Conservation (phyloP, 345 rosid genomes). For the Camelina hispida region DNA sequence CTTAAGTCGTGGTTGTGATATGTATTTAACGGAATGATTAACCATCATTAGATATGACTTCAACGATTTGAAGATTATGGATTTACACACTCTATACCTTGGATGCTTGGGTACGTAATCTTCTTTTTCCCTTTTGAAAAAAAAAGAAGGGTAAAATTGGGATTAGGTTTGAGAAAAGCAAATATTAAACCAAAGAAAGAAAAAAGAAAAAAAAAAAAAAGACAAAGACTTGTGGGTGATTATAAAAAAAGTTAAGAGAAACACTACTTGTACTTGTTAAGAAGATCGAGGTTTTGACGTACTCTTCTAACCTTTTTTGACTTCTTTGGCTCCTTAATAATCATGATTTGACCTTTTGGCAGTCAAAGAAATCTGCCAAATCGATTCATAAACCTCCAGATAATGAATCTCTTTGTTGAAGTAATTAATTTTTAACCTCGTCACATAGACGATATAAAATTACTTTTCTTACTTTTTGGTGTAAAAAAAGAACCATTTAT, state of each 20-base stretch:
- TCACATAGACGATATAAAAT: neutral
- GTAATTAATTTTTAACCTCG: neutral
- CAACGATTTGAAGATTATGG: constrained; percentile 34
- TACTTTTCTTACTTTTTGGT: neutral
- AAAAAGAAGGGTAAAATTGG: neutral
- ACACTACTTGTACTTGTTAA: constrained; percentile 42
- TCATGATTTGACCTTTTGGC: constrained; percentile 49
- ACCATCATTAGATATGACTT: constrained; percentile 45
- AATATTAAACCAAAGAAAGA: constrained; percentile 21
- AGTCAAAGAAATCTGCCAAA: constrained; percentile 52
- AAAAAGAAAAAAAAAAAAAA: neutral
- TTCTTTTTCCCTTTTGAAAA: neutral
- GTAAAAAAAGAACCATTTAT: constrained; percentile 9
- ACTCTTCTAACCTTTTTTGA: constrained; percentile 40
- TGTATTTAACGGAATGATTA: constrained; percentile 43
- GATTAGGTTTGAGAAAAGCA: constrained; percentile 23
- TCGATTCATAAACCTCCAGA: constrained; percentile 14
- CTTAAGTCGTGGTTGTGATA: constrained; percentile 31
- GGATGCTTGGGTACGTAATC: constrained; percentile 43
- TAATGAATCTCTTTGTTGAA: neutral
- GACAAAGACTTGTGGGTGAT: constrained; percentile 22
- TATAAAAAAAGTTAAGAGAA: constrained; percentile 31
- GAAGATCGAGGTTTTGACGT: constrained; percentile 48
- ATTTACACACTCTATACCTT: constrained; percentile 35
- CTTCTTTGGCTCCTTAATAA: constrained; percentile 43